A percentile compares a stretch with the other conserved stretches of the same genome.
Conservation (phyloP, 164 flowering plant species). For the Stephania japonica region DNA sequence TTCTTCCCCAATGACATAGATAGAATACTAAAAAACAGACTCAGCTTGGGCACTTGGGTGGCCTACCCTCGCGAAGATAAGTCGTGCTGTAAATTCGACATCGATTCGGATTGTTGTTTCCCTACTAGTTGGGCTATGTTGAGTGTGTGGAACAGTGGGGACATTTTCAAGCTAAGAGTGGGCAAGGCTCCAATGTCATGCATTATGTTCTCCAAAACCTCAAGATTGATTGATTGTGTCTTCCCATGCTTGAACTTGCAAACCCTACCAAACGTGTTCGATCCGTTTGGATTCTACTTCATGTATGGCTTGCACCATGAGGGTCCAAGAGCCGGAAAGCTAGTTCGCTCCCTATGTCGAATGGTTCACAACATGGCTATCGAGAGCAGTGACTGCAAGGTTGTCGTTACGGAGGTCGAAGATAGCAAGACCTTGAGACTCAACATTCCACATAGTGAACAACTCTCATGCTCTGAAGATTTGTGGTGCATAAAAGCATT, state of each 20-base stretch:
- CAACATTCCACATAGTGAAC: constrained; percentile 54
- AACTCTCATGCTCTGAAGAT: constrained; percentile 56
- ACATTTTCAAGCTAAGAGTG: constrained; percentile 45
- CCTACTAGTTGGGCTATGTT: constrained; percentile 61
- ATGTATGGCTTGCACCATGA: constrained; percentile 53
- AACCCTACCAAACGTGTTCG: constrained; percentile 37
- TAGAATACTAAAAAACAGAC: constrained; percentile 35
- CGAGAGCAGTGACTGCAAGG: constrained; percentile 30
- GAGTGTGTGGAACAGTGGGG: constrained; percentile 71
- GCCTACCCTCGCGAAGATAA: constrained; percentile 31
- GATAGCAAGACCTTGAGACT: constrained; percentile 26
- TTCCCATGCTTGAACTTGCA: constrained; percentile 46
- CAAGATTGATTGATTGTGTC: constrained; percentile 24
- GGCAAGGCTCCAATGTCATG: constrained; percentile 38
- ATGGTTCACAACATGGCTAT: constrained; percentile 54
- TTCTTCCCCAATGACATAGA: constrained; percentile 65
- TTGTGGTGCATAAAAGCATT: constrained; percentile 65
- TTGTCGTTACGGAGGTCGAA: constrained; percentile 50
- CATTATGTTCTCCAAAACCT: constrained; percentile 23
- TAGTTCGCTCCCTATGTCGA: constrained; percentile 37
- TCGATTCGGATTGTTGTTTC: neutral
- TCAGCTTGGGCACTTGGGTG: constrained; percentile 70
- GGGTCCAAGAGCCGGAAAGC: constrained; percentile 37
- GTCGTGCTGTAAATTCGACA: constrained; percentile 13
- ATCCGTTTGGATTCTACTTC: constrained; percentile 59